Evolutionary conservation across 352 stramenopile genomes (phyloP).

Genomic region (Globisporangium viniferum): DNA sequence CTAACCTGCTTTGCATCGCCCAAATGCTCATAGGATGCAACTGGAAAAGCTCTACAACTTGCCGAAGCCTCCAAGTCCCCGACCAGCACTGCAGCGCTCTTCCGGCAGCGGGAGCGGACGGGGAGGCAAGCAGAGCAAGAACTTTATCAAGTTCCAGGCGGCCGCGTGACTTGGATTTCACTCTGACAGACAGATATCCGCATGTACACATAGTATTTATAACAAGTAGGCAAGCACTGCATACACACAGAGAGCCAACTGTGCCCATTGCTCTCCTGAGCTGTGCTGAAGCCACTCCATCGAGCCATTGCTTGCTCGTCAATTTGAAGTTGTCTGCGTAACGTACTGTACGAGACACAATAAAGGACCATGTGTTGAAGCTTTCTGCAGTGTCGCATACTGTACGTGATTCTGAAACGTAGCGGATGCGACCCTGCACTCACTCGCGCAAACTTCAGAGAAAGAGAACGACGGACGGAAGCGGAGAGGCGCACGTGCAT

Average conservation of each 20-base stretch:
- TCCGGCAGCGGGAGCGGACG: conserved; percentile 3
- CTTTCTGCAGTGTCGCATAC: background rate
- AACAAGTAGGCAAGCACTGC: background rate
- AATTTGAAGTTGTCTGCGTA: background rate
- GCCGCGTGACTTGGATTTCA: background rate
- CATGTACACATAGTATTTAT: background rate
- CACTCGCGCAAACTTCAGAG: background rate
- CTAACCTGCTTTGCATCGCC: background rate
- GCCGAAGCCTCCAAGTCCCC: conserved; percentile 5
- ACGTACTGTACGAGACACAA: background rate
- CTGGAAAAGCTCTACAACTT: conserved; percentile 20
- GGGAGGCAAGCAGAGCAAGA: conserved; percentile 6
- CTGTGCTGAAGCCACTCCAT: too few species aligned
- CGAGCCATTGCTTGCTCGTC: background rate
- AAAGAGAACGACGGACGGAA: background rate
- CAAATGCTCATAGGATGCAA: conserved; percentile 11
- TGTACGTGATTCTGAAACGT: background rate
- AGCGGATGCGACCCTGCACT: background rate
- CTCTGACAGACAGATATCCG: too few species aligned
- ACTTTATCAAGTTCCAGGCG: conserved; percentile 7
- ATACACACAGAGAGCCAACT: too few species aligned
- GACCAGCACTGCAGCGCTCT: conserved; percentile 7
- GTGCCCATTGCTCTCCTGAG: too few species aligned
- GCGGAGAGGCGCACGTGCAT: conserved; percentile 1
- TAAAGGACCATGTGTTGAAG: background rate